A percentile compares a stretch with the other conserved stretches of the same genome.
phyloP scores from a whole-genome alignment of 2,329 filamentous ascomycete genomes.

The Colletotrichum tofieldiae region DNA sequence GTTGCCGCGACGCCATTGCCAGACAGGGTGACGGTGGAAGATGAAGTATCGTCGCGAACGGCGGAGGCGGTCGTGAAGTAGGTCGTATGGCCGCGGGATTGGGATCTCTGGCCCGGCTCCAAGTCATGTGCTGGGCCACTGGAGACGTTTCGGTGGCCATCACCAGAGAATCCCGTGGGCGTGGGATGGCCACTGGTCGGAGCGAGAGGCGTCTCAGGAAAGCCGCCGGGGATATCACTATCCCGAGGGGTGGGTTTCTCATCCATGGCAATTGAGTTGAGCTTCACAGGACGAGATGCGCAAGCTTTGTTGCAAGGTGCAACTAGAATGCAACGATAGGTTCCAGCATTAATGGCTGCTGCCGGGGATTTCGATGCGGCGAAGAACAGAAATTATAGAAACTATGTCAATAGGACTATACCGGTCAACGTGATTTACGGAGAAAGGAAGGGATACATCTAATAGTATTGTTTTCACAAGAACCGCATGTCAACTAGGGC shows the following conservation, averaged over 20 bases:
- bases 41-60: slow-evolving; percentile 9
- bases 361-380: neutral
- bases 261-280: slow-evolving; percentile 45
- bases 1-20: neutral
- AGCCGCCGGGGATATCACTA: slow-evolving; percentile 52
- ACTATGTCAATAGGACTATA: neutral
- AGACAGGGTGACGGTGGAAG: slow-evolving; percentile 25
- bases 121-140: neutral
- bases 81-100: neutral
- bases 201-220: slow-evolving; percentile 49
- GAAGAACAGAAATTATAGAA: too few species aligned
- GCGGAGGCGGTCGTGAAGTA: slow-evolving; percentile 4
- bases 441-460: too few species aligned
- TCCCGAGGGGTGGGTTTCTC: slow-evolving; percentile 50
- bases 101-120: neutral
- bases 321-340: neutral
- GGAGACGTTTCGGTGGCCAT: neutral
- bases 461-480: neutral
- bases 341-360: neutral
- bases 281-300: neutral
- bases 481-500: neutral
- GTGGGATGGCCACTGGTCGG: slow-evolving; percentile 40
- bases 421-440: neutral
- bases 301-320: neutral
- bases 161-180: slow-evolving; percentile 15